Conservation (phyloP, 139 green algal species). For the Gonium pectorale region DNA sequence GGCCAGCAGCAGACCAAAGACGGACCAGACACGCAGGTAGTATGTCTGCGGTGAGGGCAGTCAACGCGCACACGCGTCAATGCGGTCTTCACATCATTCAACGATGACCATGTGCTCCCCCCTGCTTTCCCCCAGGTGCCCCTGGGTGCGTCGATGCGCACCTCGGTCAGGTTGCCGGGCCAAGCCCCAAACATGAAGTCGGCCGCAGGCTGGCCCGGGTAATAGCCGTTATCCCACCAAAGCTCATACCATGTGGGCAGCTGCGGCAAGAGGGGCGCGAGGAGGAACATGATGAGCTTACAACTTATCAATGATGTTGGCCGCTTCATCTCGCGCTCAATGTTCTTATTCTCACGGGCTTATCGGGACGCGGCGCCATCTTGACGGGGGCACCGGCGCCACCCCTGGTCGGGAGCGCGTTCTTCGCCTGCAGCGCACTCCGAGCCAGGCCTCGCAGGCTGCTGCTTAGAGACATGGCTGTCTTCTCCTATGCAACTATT, state of each 20-base stretch:
- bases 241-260: constrained; percentile 67
- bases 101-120: no score
- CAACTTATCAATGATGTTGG: no score
- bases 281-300: no score
- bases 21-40: constrained; percentile 30
- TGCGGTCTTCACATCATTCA: no score
- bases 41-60: no score
- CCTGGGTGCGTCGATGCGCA: no score
- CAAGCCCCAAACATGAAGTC: constrained; percentile 58
- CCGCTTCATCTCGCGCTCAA: background rate
- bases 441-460: constrained; percentile 36
- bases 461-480: constrained; percentile 32
- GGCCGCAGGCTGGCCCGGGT: constrained; percentile 58
- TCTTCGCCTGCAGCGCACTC: constrained; percentile 21
- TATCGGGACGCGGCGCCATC: constrained; percentile 55
- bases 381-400: constrained; percentile 66
- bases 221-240: constrained; percentile 73
- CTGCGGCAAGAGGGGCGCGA: constrained; percentile 46
- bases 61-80: no score
- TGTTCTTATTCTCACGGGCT: constrained; percentile 47
- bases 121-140: no score
- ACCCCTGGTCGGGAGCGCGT: constrained; percentile 53
- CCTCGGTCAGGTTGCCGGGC: constrained; percentile 59
- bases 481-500: no score
- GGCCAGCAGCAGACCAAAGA: constrained; percentile 36